Evolutionary conservation across 352 stramenopile genomes (phyloP), one percentile per base, ranked within the genome.

Genomic region (Phytophthora idaei): DNA sequence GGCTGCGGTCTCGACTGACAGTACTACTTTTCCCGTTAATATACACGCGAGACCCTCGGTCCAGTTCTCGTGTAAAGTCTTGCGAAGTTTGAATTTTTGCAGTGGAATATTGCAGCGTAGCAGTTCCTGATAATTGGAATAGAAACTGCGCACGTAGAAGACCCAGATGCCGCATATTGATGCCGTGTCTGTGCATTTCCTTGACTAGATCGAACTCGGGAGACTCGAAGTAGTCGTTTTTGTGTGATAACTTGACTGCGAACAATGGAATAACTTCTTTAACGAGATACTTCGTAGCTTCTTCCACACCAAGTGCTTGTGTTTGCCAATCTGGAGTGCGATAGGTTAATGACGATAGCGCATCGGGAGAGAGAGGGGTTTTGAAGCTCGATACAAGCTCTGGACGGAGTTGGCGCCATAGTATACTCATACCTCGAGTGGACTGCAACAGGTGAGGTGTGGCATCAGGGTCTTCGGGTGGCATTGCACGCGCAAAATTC

Each of bases 351-450:
- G 82, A 86, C 0, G 87, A 94, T 12, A 97, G 70, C 1, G 91
- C 90, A 63, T 98, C 92, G 1, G 89, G 69, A 9, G 87, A 97
- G 10, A 98, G 68, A 1, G 92, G 81, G 0, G 70, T 70, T 21
- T 57, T 57, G 47, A 80, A 81, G 3, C 41, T 51, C 11, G 64
- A 61, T 5, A 98, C 86, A 49, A 96, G 76, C 60, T 98, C 91
- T 1, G 93, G 92, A 27, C 94, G 85, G 25, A 98, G 73, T 57
- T 96, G 87, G 1, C 94, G 80, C 91, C 92, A 98, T n/a, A 98
- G 69, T 17, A 98, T 97, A 48, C 76, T 93, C 78, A 98, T 90
- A 2, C 88, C 86, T 5, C 93, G 71, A 3, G 90, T 90, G 4
- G 90, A 93, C 29, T 75, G 60, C 32, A 81, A 54, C 15, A 98